Conservation (phyloP, 2,329 filamentous ascomycete species). For the Xylaria sp. region DNA sequence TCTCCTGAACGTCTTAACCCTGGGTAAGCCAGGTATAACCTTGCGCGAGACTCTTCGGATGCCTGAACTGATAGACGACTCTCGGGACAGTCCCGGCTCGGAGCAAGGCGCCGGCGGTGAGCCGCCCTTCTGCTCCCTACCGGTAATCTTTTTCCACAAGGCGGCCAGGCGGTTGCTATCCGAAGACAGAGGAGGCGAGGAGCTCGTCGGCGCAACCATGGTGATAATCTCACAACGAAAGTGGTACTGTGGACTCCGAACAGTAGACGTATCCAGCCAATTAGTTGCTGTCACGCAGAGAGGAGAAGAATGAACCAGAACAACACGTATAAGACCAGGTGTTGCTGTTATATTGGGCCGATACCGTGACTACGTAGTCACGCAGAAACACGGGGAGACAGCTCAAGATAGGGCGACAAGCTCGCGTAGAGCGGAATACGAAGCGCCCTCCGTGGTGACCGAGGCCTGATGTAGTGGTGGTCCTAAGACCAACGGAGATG, state of each 20-base stretch:
- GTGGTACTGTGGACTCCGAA: slow-evolving; percentile 38
- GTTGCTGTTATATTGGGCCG: slow-evolving; percentile 38
- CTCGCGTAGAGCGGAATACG: slow-evolving; percentile 11
- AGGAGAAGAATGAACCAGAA: slow-evolving; percentile 33
- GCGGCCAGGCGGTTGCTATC: slow-evolving; percentile 43
- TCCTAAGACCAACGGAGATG: slow-evolving; percentile 38
- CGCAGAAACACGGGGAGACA: slow-evolving; percentile 30
- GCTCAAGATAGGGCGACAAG: slow-evolving; percentile 24
- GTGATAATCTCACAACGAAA: slow-evolving; percentile 40
- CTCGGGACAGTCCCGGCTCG: slow-evolving; percentile 43
- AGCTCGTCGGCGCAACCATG: slow-evolving; percentile 47
- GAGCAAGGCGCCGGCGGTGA: slow-evolving; percentile 41
- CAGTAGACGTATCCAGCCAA: slow-evolving; percentile 40
- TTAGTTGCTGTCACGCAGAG: slow-evolving; percentile 41
- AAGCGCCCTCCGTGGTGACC: slow-evolving; percentile 35
- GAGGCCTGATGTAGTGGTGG: slow-evolving; percentile 40
- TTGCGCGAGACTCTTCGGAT: slow-evolving; percentile 62
- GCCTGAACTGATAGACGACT: slow-evolving; percentile 46
- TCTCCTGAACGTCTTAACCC: slow-evolving; percentile 81
- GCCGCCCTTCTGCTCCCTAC: slow-evolving; percentile 42
- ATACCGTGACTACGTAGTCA: slow-evolving; percentile 26
- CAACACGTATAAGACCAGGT: slow-evolving; percentile 39
- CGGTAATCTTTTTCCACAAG: slow-evolving; percentile 44
- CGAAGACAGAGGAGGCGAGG: slow-evolving; percentile 40
- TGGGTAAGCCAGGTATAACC: slow-evolving; percentile 82